Percentiles rank a stretch among this genome's conserved stretches.
Evolutionary conservation across 139 green algal species (phyloP).

Genomic region (Tetraselmis striata): DNA sequence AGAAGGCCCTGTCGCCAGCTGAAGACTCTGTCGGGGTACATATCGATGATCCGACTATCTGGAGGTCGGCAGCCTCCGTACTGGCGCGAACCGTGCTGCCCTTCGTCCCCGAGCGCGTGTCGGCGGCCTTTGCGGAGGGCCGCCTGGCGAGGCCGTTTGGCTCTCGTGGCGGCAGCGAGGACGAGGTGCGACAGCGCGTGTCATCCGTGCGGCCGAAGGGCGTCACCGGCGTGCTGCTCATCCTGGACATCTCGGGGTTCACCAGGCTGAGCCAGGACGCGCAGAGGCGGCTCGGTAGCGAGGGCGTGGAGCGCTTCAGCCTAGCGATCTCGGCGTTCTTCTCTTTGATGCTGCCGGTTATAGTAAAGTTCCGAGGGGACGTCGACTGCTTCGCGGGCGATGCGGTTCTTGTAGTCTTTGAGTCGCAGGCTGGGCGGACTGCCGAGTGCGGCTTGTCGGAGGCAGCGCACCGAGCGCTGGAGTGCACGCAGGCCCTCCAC

Average conservation of each 20-base stretch:
- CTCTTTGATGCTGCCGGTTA: background rate
- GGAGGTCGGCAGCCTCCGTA: background rate
- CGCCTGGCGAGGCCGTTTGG: background rate
- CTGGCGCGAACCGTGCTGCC: background rate
- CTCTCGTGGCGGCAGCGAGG: too few species aligned
- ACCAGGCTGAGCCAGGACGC: background rate
- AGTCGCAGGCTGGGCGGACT: too few species aligned
- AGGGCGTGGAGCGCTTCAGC: background rate
- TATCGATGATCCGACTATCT: too few species aligned
- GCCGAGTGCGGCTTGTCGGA: too few species aligned
- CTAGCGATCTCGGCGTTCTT: background rate
- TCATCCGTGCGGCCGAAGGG: background rate
- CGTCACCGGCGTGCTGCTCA: background rate
- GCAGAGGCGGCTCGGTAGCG: background rate
- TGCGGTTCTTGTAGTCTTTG: background rate
- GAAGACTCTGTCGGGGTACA: too few species aligned
- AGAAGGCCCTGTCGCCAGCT: too few species aligned
- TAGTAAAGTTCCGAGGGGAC: background rate
- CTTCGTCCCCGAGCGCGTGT: background rate
- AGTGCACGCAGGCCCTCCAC: background rate
- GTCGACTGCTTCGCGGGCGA: background rate
- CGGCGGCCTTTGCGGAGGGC: background rate
- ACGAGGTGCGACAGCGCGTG: too few species aligned
- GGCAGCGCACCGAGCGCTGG: background rate
- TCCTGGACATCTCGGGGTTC: background rate